Evolutionary conservation across 495 filamentous ascomycete genomes (phyloP), one percentile per base, ranked within the genome.

Genomic region (Sphaerosporella brunnea): DNA sequence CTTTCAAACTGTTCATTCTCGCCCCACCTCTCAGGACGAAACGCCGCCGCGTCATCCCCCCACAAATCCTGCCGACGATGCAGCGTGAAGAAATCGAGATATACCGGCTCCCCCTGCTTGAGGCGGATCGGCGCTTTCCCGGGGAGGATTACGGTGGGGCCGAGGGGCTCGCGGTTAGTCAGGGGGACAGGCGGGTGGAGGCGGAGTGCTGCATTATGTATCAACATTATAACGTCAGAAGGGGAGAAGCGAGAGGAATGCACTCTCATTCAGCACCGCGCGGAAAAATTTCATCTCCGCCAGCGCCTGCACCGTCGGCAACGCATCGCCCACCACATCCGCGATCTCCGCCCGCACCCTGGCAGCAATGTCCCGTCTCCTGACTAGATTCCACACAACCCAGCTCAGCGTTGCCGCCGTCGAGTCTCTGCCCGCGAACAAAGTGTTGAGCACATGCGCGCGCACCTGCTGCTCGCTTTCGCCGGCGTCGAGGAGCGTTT

Each of bases 21-120:
- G 20, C 15, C 10, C 85, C 85, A 93, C 23, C 84, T 68, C 46
- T 88, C 82, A 0, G 83, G 81, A 8, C 70, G 66, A 67, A 81
- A 93, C 15, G 62, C 53, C 0, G 68, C 62, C 1, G 65, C 64
- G 39, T 71, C 65, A 3, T 54, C 41, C 0, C 69, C 70, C 13
- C 51, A 73, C 9, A 71, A 35, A 8, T 68, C 65, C 11, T 50
- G 52, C 2, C 64, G 58, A 2, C 66, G 60, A 25, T 75, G 73
- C 60, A 75, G 60, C 3, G 58, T 16, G 20, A 40, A 40, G 2
- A 40, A 16, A 40, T 40, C 37, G n/a, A 20, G 2, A 13, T 16
- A 16, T 40, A 40, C 37, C 10, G 37, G 15, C 13, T 15, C 20
- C 1, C 18, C 18, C 37, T n/a, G n/a, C 10, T 13, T 13, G 2